These are phyloP conservation scores for Carnegiea gigantea DNA, from an alignment of 179 eudicot species.

Conservation along the genomic window DNA sequence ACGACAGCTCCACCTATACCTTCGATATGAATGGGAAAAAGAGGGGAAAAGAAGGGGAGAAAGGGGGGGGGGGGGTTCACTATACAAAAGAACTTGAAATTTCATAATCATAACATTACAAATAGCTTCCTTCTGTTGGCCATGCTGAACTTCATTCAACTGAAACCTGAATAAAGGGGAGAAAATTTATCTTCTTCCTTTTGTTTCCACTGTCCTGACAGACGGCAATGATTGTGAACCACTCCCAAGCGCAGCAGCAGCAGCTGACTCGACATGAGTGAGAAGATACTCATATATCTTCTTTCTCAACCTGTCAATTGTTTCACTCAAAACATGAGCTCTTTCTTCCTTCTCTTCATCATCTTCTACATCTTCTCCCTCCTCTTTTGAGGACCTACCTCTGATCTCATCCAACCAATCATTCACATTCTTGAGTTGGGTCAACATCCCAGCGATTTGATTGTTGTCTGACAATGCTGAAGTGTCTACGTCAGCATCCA, in stretches of 20 bases:
- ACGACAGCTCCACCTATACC: slow-evolving; percentile 4
- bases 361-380: slow-evolving; percentile 25
- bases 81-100: slow-evolving; percentile 29
- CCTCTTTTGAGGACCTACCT: slow-evolving; percentile 37
- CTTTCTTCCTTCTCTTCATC: neutral
- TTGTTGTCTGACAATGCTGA: slow-evolving; percentile 70
- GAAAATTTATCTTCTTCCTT: slow-evolving; percentile 45
- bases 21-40: neutral
- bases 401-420: slow-evolving; percentile 57
- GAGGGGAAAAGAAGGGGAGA: neutral
- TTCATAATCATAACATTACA: slow-evolving; percentile 35
- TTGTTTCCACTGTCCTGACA: slow-evolving; percentile 38
- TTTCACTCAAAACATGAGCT: slow-evolving; percentile 44
- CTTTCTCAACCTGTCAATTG: slow-evolving; percentile 73
- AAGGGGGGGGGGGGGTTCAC: slow-evolving; percentile 4
- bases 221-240: slow-evolving; percentile 45
- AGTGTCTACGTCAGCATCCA: slow-evolving; percentile 42
- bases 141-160: slow-evolving; percentile 18
- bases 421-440: slow-evolving; percentile 47
- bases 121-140: slow-evolving; percentile 12
- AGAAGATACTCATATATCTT: slow-evolving; percentile 93
- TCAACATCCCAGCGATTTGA: slow-evolving; percentile 69
- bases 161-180: neutral
- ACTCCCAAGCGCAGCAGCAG: slow-evolving; percentile 85
- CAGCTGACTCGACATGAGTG: slow-evolving; percentile 91